Evolutionary conservation across 1,284 basidiomycete species (phyloP), one percentile per base, ranked within the genome.

Genomic region (Cutaneotrichosporon sp.): DNA sequence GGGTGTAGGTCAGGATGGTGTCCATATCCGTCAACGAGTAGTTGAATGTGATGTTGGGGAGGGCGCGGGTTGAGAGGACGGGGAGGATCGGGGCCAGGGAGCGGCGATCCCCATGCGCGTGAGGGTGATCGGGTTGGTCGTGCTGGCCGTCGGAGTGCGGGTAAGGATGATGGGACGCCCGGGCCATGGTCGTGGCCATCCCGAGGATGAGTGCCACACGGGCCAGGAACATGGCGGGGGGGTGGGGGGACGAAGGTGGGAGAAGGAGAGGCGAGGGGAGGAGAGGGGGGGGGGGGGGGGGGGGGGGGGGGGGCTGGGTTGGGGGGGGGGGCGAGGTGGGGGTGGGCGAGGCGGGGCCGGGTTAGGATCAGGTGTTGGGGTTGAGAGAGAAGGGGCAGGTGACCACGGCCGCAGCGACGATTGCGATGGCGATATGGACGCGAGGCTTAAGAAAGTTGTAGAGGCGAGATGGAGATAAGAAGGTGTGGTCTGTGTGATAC

Each of bases 31-130:
- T 49, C 13, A 63, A 16, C 6, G 62, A 59, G 50, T 51, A 63
- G 62, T 63, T 63, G 57, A 63, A 63, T n/a, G 57, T 58, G 0
- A 58, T 21, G 36, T 56, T 56, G 18, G 18, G 18, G 53, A 56
- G 53, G 21, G 53, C 51, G 51, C 51, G 51, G 18, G 51, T 5
- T 13, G 31, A 10, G 30, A 53, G 51, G 2, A 46, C 18, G 56
- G 56, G 40, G 42, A 49, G 10, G 26, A 26, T 34, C 49, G 47
- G 42, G 40, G 42, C 16, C 5, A 46, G 18, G 42, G 42, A 18
- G 42, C 18, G 42, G 18, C 42, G 18, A 18, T n/a, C 18, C 18
- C 13, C 14, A 6, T 6, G 40, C 1, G 42, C 16, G 42, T 46
- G 40, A 16, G 42, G 42, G 42, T n/a, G 18, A 10, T 40, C 38